Conservation (phyloP, 345 rosid genomes). For the Melaleuca quinquenervia region DNA sequence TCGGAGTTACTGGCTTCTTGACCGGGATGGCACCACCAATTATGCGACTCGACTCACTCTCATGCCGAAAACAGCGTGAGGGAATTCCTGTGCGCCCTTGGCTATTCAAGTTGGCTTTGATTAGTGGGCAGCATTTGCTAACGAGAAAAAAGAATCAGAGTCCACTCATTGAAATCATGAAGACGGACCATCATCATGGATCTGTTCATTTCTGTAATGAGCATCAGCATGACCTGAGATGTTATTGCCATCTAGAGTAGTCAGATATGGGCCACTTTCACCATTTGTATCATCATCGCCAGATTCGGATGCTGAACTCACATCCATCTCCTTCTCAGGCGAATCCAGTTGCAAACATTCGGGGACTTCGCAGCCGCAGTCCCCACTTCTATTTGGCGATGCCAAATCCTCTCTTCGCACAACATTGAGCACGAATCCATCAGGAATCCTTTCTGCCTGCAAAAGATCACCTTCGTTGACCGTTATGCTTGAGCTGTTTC, state of each 20-base stretch:
- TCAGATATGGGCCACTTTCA: background rate
- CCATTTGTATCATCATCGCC: conserved; percentile 17
- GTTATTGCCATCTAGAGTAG: background rate
- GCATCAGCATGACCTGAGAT: background rate
- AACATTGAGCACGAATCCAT: conserved; percentile 67
- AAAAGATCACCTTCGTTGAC: conserved; percentile 79
- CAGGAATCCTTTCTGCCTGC: conserved; percentile 58
- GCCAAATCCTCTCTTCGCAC: conserved; percentile 58
- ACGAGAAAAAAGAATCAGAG: background rate
- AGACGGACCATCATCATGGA: background rate
- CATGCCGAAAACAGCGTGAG: background rate
- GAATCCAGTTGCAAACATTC: conserved; percentile 64
- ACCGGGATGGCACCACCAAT: background rate
- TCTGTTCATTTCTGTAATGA: background rate
- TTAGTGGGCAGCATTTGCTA: background rate
- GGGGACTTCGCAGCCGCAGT: conserved; percentile 25
- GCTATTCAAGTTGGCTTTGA: background rate
- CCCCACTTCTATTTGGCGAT: conserved; percentile 16
- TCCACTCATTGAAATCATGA: background rate
- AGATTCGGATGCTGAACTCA: conserved; percentile 63
- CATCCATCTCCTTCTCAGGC: conserved; percentile 52
- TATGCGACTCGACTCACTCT: background rate
- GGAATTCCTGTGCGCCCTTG: background rate
- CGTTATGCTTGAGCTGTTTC: conserved; percentile 42
- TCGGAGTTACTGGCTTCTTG: background rate